Conservation (phyloP, 345 rosid species). For the Geranium brycei region DNA sequence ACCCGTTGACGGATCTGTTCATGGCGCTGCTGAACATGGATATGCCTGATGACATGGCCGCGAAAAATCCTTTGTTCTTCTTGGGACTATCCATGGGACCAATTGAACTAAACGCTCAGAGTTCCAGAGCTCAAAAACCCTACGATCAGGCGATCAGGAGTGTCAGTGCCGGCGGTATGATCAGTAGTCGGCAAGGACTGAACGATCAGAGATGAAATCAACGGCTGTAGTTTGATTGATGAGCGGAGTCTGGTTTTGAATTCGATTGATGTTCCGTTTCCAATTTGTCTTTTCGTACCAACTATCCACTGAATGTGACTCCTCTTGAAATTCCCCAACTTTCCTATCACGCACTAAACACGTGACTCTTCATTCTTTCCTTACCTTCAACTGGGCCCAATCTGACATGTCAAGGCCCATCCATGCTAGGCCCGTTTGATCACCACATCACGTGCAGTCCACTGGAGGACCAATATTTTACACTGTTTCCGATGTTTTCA, state of each 20-base stretch:
- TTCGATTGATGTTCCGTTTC: not conserved
- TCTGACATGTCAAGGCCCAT: too few relatives aligned
- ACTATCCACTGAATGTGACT: too few relatives aligned
- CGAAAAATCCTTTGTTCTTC: slow-evolving; percentile 50
- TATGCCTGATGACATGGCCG: slow-evolving; percentile 53
- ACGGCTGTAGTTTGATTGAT: not conserved
- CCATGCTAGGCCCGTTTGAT: too few relatives aligned
- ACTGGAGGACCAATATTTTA: not conserved
- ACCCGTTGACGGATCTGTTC: slow-evolving; percentile 65
- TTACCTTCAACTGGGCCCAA: too few relatives aligned
- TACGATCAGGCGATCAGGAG: not conserved
- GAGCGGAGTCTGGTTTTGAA: not conserved
- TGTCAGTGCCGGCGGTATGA: not conserved
- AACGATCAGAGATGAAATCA: not conserved
- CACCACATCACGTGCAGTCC: not conserved
- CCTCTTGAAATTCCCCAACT: too few relatives aligned
- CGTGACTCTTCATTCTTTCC: too few relatives aligned
- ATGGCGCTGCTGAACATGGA: slow-evolving; percentile 55
- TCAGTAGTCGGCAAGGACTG: not conserved
- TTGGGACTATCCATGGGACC: slow-evolving; percentile 33
- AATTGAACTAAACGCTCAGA: not conserved
- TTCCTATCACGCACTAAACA: too few relatives aligned
- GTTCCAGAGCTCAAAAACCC: not conserved
- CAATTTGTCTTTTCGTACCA: not conserved
- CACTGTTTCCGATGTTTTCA: not conserved